Percentiles rank a stretch among this genome's conserved stretches.
These are phyloP conservation scores for Tagetes patula DNA, from an alignment of 129 eudicot genomes.

Conservation along the genomic window DNA sequence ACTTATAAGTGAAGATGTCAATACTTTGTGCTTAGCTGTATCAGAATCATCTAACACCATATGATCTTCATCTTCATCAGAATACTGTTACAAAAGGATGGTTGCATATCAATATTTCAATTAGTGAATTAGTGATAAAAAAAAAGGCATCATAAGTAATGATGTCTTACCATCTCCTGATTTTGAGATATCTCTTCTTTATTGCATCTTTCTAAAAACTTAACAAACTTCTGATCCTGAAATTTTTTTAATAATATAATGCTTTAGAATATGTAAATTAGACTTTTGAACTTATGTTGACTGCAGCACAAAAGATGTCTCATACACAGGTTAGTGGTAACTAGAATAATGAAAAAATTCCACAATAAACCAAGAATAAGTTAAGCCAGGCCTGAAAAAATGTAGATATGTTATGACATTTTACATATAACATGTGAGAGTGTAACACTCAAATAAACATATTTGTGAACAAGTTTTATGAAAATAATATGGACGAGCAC, in stretches of 20 bases:
- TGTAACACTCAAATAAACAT: neutral
- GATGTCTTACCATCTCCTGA: constrained; percentile 60
- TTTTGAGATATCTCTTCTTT: constrained; percentile 37
- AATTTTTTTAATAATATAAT: constrained; percentile 15
- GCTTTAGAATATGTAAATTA: neutral
- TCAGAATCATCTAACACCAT: constrained; percentile 38
- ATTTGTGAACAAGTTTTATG: neutral
- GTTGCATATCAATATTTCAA: constrained; percentile 4
- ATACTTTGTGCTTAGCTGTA: constrained; percentile 35
- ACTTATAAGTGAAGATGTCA: constrained; percentile 44
- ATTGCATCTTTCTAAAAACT: constrained; percentile 57
- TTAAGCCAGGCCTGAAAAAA: neutral
- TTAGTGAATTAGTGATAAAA: neutral
- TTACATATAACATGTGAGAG: neutral
- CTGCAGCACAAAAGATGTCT: constrained; percentile 3
- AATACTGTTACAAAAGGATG: constrained; percentile 40
- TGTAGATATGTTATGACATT: neutral
- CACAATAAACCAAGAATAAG: neutral
- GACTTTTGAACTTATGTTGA: neutral
- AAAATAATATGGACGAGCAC: neutral
- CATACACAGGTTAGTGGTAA: neutral
- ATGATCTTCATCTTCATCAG: constrained; percentile 67
- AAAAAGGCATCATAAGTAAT: constrained; percentile 7
- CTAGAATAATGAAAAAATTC: neutral
- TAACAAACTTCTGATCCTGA: constrained; percentile 71